These are phyloP conservation scores for Aciculosporium take DNA, from an alignment of 2,329 filamentous ascomycete species.

Conservation along the genomic window DNA sequence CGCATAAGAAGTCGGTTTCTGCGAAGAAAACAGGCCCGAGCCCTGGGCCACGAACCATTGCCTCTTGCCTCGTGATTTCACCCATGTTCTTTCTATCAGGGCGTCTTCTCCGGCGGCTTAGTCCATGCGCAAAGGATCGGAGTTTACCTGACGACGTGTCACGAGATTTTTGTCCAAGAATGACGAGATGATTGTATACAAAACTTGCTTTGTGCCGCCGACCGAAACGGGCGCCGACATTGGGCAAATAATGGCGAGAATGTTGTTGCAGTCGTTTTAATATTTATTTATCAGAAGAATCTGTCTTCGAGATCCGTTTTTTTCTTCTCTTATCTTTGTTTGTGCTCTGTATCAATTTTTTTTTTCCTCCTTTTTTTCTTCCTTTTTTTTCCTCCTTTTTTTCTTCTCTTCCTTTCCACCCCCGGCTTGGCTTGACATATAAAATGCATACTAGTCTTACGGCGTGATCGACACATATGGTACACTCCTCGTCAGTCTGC, in stretches of 20 bases:
- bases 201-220: background rate
- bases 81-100: background rate
- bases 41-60: background rate
- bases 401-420: no score
- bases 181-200: background rate
- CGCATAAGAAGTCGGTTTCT: conserved; percentile 19
- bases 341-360: background rate
- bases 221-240: background rate
- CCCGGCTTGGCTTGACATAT: background rate
- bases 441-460: background rate
- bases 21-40: no score
- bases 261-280: background rate
- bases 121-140: background rate
- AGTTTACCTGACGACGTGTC: background rate
- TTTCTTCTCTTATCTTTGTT: background rate
- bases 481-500: background rate
- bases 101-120: background rate
- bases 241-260: background rate
- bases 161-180: background rate
- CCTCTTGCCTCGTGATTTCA: background rate
- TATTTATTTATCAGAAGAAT: no score
- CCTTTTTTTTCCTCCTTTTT: background rate
- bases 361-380: background rate
- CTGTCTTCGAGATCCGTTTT: background rate
- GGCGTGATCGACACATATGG: background rate